These are phyloP conservation scores for Hsuehochloa calcarea DNA, from an alignment of 176 grass and related monocot genomes.

Conservation along the genomic window DNA sequence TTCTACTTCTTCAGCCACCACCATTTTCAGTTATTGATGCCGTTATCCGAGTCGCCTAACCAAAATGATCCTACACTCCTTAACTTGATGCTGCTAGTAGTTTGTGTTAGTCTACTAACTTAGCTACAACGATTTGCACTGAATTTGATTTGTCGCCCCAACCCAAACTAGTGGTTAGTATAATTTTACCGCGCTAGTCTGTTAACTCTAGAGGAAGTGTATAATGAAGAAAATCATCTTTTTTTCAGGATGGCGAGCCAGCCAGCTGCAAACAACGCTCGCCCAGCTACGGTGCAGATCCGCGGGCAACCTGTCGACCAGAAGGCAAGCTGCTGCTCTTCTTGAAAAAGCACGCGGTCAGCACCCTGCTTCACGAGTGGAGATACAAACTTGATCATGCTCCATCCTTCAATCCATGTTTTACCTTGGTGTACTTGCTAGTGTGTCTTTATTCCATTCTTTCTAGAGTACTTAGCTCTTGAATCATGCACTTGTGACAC, in stretches of 20 bases:
- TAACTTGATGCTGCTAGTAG: background rate
- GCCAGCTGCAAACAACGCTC: constrained; percentile 45
- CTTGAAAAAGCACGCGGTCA: constrained; percentile 2
- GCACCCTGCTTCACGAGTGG: background rate
- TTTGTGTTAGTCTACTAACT: background rate
- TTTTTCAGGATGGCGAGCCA: constrained; percentile 78
- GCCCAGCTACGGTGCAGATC: constrained; percentile 64
- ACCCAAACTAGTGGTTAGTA: background rate
- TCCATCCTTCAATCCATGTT: constrained; percentile 14
- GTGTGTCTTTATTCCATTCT: background rate
- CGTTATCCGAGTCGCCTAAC: background rate
- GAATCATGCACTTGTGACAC: background rate
- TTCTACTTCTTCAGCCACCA: background rate
- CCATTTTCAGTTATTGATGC: background rate
- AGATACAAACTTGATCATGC: background rate
- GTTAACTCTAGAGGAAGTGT: background rate
- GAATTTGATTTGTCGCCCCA: background rate
- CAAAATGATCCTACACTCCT: background rate
- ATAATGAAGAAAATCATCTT: background rate
- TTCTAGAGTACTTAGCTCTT: constrained; percentile 20
- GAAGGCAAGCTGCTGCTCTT: constrained; percentile 69
- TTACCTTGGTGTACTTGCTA: background rate
- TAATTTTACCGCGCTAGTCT: background rate
- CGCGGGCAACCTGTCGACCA: constrained; percentile 63
- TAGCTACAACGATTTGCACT: background rate